Evolutionary conservation across 345 rosid genomes (phyloP), one percentile per base, ranked within the genome.

Genomic region (Raphanus raphanistrum): DNA sequence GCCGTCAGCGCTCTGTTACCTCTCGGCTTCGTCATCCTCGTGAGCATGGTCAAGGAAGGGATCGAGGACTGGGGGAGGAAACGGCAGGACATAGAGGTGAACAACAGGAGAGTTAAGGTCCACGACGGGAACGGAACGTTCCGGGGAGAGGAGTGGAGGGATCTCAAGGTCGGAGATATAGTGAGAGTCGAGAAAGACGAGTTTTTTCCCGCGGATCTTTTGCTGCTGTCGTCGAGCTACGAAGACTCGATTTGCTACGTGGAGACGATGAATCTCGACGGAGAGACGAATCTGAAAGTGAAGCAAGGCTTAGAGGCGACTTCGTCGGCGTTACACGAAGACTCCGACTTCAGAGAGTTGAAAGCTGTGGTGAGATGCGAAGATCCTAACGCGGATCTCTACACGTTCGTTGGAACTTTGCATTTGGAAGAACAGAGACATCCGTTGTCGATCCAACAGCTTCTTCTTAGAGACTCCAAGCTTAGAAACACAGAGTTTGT

Each of bases 191-290:
- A 90, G 41, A 92, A 90, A 79, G 98, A 95, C 84, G 97, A 91
- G 79, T 95, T 87, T 80, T 95, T 92, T 72, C 99, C 99, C 13
- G 98, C 96, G 57, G 99, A 95, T 85, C 96, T 95, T 68, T 82
- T 95, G 79, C 81, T 95, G 5, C 86, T 95, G 6, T 90, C 98
- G 2, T 90, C 99, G 6, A 91, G 88, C 79, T 88, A 90, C 36
- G 98, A 88, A n/a, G 98, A 95, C 27, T 89, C 92, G 61, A 88
- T 91, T 65, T 95, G 99, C 86, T 95, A 95, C 57, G 99, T 95
- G 26, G 99, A 95, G 82, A 92, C 98, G 57, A 95, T 79, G 81
- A 95, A 95, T 68, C 94, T 95, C 35, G 99, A 95, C 7, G 99
- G 99, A 27, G 99, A 95, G 82, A 95, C 99, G 60, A 95, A 92